phyloP scores from a whole-genome alignment of 768 basidiomycete species.

The Phaeotremella skinneri region DNA sequence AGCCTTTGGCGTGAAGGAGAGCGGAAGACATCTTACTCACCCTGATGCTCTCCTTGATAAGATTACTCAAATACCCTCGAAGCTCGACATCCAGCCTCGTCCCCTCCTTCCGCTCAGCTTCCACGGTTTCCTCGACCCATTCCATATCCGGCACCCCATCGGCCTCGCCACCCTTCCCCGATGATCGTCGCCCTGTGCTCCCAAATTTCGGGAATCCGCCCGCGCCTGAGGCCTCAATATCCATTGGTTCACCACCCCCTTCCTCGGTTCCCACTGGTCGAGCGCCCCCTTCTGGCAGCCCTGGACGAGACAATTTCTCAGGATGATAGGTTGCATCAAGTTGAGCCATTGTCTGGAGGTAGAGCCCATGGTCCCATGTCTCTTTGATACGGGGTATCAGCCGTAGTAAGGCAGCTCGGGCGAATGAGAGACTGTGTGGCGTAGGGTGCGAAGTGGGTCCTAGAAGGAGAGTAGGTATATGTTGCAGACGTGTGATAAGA shows the following conservation, averaged over 20 bases:
- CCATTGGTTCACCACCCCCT: neutral
- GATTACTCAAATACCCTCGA: slow-evolving; percentile 89
- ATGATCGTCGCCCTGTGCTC: neutral
- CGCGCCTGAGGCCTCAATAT: slow-evolving; percentile 3
- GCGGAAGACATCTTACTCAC: slow-evolving; percentile 56
- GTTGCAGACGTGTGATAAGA: slow-evolving; percentile 34
- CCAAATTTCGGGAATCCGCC: neutral
- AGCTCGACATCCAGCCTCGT: slow-evolving; percentile 89
- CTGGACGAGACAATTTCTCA: neutral
- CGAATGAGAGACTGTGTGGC: slow-evolving; percentile 18
- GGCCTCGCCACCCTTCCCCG: slow-evolving; percentile 2
- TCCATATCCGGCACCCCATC: slow-evolving; percentile 55
- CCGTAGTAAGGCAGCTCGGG: slow-evolving; percentile 24
- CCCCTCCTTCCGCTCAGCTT: slow-evolving; percentile 69
- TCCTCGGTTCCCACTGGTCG: neutral
- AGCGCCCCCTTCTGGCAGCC: neutral
- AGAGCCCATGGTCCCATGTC: slow-evolving; percentile 29
- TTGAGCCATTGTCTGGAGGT: slow-evolving; percentile 9
- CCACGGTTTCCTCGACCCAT: slow-evolving; percentile 70
- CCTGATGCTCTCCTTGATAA: slow-evolving; percentile 98
- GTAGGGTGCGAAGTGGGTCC: slow-evolving; percentile 8
- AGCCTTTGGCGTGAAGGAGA: neutral
- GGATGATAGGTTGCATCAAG: slow-evolving; percentile 1
- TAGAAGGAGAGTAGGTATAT: slow-evolving; percentile 26
- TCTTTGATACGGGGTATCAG: slow-evolving; percentile 29